Base-by-base conservation (phyloP, 768 basidiomycete genomes). In the Crucibulum laeve region DNA sequence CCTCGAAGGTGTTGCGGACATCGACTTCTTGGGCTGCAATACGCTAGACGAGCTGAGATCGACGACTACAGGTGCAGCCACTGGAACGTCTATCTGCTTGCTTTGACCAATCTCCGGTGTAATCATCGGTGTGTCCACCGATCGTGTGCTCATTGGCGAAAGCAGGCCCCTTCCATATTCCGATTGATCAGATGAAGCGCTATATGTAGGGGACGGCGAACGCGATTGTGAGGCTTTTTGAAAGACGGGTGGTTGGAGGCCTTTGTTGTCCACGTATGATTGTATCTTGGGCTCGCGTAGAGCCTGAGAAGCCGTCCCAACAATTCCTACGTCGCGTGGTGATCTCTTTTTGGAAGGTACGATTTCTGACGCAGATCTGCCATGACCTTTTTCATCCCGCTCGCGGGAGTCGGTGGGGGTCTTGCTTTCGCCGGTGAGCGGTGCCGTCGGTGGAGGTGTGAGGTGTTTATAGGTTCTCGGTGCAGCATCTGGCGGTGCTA, bases 401-500 rank as follows among this genome's bases (percentile, higher is more conserved):
- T n/a, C 22, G 34, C 10, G 53, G 58, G 55, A 50, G 45, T 54
- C 42, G 50, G 45, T 41, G 47, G 52, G 47, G 50, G 43, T 43
- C 39, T 44, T 40, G 47, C 42, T 50, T 48, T 50, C 54, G 36
- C 42, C 54, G 22, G 56, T 53, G 30, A 67, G 52, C 47, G 80
- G 78, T 10, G 74, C 71, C 22, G 74, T 66, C 17, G 70, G 58
- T 11, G 78, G 78, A 43, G 79, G 75, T 4, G 75, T 68, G 36
- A 82, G 65, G 42, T 74, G 71, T 22, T 76, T 68, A 53, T 81
- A 79, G 11, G 71, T 62, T 36, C 58, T 65, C 13, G 73, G 71
- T 6, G 79, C 71, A 50, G 79, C 80, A 59, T 86, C 87, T 28
- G 84, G 83, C 39, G 84, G 86, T 42, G 82, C 82, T 47, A 87